Evolutionary conservation across 257 asterid species (phyloP), one percentile per base, ranked within the genome.

Genomic region (Ophiorrhiza pumila): DNA sequence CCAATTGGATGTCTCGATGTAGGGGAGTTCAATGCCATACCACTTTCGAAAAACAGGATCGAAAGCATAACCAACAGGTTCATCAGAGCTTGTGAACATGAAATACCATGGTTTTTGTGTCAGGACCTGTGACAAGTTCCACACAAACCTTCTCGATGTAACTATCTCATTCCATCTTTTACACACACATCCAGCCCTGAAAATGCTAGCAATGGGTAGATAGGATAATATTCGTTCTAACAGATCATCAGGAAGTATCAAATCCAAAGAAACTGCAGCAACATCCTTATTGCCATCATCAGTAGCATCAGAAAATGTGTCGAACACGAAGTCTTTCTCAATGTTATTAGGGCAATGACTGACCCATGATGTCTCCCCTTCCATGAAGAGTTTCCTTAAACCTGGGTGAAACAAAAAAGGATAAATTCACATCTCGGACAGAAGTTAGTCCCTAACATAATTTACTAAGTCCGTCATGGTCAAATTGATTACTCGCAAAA

Each of bases 61-160:
- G 20, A 84, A 95, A 0, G 96, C 94, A 74, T 85, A 90, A 45
- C 99, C 99, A 65, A 72, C 78, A 1, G 99, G 97, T 61, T 89
- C 96, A 27, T 95, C 92, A 0, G 95, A 86, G 88, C 96, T 82
- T 5, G 98, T 95, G 82, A 95, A 95, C 98, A 95, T 95, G 78
- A 92, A 95, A 81, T 95, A 95, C 98, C 97, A 92, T 3, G 99
- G 98, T 77, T 89, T 92, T 29, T 88, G 92, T 1, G 88, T 56
- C 39, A 74, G 75, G 50, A 72, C 71, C 7, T 80, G 86, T 55
- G 96, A 80, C 75, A 80, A 77, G 62, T 88, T 86, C 92, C 96
- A 88, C 0, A 85, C 79, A 71, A 95, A 95, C 71, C 92, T 82
- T 72, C 83, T 85, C 3, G 97, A 95, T 34, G 80, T 76, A 17